phyloP scores from a whole-genome alignment of 192 early-diverging fungal species.

The Funneliformis mosseae region DNA sequence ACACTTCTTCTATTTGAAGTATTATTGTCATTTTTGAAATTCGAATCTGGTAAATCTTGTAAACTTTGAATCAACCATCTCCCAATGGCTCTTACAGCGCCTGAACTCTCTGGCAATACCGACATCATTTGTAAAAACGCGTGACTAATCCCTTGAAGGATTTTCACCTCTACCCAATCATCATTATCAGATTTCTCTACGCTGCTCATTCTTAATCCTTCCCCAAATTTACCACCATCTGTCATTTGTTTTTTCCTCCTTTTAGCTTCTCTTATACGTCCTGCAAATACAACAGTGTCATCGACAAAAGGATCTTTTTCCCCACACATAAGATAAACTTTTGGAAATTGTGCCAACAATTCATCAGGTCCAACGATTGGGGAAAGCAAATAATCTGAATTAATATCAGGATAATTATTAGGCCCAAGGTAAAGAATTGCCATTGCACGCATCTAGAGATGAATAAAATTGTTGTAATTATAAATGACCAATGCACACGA shows the following conservation, averaged over 20 bases:
- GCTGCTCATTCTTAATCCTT: slow-evolving; percentile 48
- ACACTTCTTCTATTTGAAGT: background rate
- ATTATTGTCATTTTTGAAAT: background rate
- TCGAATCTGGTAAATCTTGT: background rate
- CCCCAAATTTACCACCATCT: slow-evolving; percentile 20
- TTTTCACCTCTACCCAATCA: slow-evolving; percentile 63
- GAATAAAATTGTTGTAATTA: background rate
- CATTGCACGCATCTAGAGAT: slow-evolving; percentile 62
- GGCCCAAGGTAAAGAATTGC: slow-evolving; percentile 84
- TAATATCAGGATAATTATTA: slow-evolving; percentile 76
- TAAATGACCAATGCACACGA: background rate
- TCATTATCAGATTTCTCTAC: slow-evolving; percentile 37
- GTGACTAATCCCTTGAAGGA: slow-evolving; percentile 72
- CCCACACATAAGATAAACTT: slow-evolving; percentile 87
- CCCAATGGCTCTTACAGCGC: slow-evolving; percentile 44
- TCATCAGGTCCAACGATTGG: slow-evolving; percentile 85
- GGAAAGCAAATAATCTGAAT: slow-evolving; percentile 80
- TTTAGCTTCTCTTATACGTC: slow-evolving; percentile 84
- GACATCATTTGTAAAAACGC: slow-evolving; percentile 70
- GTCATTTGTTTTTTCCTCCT: slow-evolving; percentile 43
- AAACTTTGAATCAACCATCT: slow-evolving; percentile 26
- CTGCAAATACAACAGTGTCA: slow-evolving; percentile 92
- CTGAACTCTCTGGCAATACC: slow-evolving; percentile 72
- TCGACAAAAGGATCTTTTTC: slow-evolving; percentile 98
- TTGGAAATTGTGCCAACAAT: slow-evolving; percentile 87